These are phyloP conservation scores for Astrocystis sublimbata DNA, from an alignment of 495 filamentous ascomycete genomes.

Conservation along the genomic window DNA sequence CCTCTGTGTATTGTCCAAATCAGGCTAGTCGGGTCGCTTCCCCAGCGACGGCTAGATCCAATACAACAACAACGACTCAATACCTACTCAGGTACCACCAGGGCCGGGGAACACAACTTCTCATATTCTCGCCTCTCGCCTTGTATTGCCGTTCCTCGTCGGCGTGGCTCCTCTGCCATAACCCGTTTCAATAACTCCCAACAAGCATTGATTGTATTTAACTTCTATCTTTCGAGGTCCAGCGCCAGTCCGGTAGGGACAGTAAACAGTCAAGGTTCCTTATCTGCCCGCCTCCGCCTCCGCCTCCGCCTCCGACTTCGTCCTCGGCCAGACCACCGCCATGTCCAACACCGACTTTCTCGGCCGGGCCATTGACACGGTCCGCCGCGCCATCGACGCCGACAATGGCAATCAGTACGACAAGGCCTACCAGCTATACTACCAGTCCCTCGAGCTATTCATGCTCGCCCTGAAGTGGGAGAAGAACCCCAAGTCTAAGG, in stretches of 20 bases:
- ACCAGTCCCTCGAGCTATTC: slow-evolving; percentile 89
- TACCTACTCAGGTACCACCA: not conserved
- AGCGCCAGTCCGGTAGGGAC: not conserved
- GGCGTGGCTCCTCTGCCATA: not conserved
- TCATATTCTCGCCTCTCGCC: slow-evolving; percentile 6
- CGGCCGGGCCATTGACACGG: slow-evolving; percentile 88
- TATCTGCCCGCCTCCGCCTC: slow-evolving; percentile 2
- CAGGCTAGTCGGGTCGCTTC: slow-evolving; percentile 15
- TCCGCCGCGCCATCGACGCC: slow-evolving; percentile 94
- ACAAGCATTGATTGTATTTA: not conserved
- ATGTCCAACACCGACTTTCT: slow-evolving; percentile 98
- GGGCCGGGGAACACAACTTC: not conserved
- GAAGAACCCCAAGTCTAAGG: slow-evolving; percentile 93
- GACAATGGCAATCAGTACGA: slow-evolving; percentile 97
- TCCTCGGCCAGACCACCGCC: slow-evolving; percentile 20
- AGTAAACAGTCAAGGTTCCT: slow-evolving; percentile 3
- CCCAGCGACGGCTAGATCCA: slow-evolving; percentile 8
- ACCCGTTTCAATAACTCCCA: not conserved
- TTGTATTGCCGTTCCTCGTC: not conserved
- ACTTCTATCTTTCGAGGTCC: not conserved
- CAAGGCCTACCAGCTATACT: slow-evolving; percentile 93
- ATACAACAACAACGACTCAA: not conserved
- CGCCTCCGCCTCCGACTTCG: slow-evolving; percentile 8
- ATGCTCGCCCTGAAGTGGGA: slow-evolving; percentile 98
- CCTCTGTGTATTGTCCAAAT: slow-evolving; percentile 21